Evolutionary conservation across 768 basidiomycete species (phyloP).

Genomic region (Mycena haematopus): DNA sequence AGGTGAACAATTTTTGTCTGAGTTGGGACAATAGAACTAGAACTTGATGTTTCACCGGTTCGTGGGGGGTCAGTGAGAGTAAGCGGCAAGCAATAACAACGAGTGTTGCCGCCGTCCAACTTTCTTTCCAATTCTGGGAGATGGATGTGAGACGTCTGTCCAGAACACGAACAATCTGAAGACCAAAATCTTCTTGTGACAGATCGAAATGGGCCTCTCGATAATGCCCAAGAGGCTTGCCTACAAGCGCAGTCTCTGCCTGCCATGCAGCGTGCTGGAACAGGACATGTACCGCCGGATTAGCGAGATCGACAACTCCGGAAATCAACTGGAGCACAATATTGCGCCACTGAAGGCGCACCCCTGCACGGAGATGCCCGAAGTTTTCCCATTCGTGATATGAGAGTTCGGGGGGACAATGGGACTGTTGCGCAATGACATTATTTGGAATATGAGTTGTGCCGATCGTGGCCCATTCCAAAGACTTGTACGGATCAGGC

Average conservation of each 20-base stretch:
- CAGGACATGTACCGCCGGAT: slow-evolving; percentile 47
- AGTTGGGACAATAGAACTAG: slow-evolving; percentile 39
- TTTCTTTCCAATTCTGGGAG: slow-evolving; percentile 17
- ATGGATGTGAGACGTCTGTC: neutral
- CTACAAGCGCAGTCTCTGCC: slow-evolving; percentile 39
- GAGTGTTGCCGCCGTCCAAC: slow-evolving; percentile 22
- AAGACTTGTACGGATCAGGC: slow-evolving; percentile 38
- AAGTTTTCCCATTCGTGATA: slow-evolving; percentile 56
- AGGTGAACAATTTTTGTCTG: slow-evolving; percentile 41
- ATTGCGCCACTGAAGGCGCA: slow-evolving; percentile 56
- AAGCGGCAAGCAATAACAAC: slow-evolving; percentile 41
- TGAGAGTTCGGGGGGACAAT: slow-evolving; percentile 40
- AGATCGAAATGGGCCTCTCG: slow-evolving; percentile 54
- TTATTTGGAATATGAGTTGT: slow-evolving; percentile 50
- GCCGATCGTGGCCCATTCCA: slow-evolving; percentile 44
- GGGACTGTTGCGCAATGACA: slow-evolving; percentile 35
- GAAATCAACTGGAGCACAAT: slow-evolving; percentile 53
- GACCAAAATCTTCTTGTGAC: slow-evolving; percentile 39
- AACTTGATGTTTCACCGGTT: slow-evolving; percentile 26
- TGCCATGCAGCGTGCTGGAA: slow-evolving; percentile 53
- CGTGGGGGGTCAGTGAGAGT: slow-evolving; percentile 34
- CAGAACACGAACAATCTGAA: slow-evolving; percentile 43
- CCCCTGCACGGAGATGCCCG: slow-evolving; percentile 51
- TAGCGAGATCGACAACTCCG: slow-evolving; percentile 45
- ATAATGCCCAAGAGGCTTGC: slow-evolving; percentile 45